Evolutionary conservation across 257 asterid species (phyloP).

Genomic region (Asclepias syriaca): DNA sequence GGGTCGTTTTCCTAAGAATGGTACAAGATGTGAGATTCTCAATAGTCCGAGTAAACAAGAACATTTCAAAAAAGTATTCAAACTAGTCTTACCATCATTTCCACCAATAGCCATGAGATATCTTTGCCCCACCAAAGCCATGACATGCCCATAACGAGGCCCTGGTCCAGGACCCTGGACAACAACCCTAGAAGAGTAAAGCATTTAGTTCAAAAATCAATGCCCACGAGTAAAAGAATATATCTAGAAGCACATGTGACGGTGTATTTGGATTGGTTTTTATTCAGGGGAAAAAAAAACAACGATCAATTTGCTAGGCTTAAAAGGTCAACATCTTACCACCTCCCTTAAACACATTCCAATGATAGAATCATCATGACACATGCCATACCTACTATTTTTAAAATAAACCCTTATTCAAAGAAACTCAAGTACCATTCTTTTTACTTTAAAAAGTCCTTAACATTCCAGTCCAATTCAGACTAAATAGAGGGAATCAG

Average conservation of each 20-base stretch:
- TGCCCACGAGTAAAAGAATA: background rate
- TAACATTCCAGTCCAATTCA: no score
- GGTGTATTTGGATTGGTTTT: no score
- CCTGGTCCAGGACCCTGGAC: constrained; percentile 99
- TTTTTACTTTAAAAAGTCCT: no score
- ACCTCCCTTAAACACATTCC: no score
- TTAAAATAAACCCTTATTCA: no score
- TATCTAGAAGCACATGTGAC: background rate
- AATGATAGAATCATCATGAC: no score
- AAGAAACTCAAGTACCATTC: no score
- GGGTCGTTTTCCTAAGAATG: constrained; percentile 80
- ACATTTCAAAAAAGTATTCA: constrained; percentile 9
- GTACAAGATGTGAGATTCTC: constrained; percentile 20
- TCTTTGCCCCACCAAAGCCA: constrained; percentile 99
- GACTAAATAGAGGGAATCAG: background rate
- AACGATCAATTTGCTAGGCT: no score
- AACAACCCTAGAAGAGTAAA: constrained; percentile 60
- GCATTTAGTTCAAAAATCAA: background rate
- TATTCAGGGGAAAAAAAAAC: no score
- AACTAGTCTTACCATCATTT: constrained; percentile 79
- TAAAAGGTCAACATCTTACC: no score
- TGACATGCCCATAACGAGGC: constrained; percentile 98
- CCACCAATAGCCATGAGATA: constrained; percentile 99
- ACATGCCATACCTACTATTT: no score
- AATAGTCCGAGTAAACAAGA: constrained; percentile 10